Base-by-base conservation (phyloP, 1,284 basidiomycete species). In the Ceratobasidium sp. region DNA sequence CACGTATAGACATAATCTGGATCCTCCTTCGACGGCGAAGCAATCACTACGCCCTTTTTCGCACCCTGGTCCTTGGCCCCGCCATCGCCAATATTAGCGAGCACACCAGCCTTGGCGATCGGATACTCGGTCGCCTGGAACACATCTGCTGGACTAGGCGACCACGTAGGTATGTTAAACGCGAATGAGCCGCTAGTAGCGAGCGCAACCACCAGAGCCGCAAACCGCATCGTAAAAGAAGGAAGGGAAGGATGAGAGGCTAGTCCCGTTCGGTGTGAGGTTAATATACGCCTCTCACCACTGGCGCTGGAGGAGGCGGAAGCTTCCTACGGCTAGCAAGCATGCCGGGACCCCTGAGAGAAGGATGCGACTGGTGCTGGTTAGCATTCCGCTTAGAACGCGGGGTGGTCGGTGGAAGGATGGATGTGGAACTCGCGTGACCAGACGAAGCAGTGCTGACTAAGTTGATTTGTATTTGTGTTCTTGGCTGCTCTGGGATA, bases 1-100 rank as follows among this genome's bases (percentile, higher is more conserved):
- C 70, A 80, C 44, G 77, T 78, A 74, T 78, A 81, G 57, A 79
- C 70, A 66, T 81, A 81, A 69, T 81, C 71, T 10, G 80, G 80
- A 64, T 79, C 77, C 3, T 42, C 50, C n/a, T 57, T 74, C 38
- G 62, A 67, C 52, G 77, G 77, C 48, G 62, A 67, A 38, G 77
- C 77, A 46, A 78, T 74, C 26, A 78, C 77, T 9, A 78, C 77
- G 17, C 77, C 77, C 57, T 67, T 74, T 33, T 71, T 59, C 46
- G 77, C 77, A 17, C 77, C 77, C 67, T 78, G 70, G 62, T 52
- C 50, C 46, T 78, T 78, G 20, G 64, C 44, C 33, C 77, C 77
- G 10, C 23, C 13, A 20, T 42, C 54, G 26, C 77, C 77, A 33
- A 78, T 78, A 40, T 78, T 78, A 10, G 77, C 77, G 46, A 78